A percentile compares a stretch with the other conserved stretches of the same genome.
Evolutionary conservation across 768 basidiomycete species (phyloP).

Genomic region (Rhodosporidiobolus sp.): DNA sequence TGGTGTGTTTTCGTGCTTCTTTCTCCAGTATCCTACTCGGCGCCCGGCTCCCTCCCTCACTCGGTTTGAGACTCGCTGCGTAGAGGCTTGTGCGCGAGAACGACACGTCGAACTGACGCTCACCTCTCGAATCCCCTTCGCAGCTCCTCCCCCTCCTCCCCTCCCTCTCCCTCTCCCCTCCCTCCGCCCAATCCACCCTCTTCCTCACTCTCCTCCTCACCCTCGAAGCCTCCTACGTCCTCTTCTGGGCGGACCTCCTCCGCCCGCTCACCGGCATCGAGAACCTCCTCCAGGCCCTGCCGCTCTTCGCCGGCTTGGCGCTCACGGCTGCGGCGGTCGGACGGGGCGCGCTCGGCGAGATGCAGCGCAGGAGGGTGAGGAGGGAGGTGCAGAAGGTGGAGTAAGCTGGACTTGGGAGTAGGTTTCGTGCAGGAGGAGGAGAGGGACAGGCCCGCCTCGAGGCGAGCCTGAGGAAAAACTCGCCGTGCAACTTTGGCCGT

Average conservation of each 20-base stretch:
- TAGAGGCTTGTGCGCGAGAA: too few species aligned
- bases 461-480: too few species aligned
- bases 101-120: not conserved
- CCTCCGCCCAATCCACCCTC: conserved; percentile 13
- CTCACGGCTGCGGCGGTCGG: conserved; percentile 12
- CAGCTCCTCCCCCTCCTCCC: conserved; percentile 22
- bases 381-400: not conserved
- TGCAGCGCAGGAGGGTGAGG: conserved; percentile 16
- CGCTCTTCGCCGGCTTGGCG: conserved; percentile 17
- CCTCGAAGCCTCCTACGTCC: conserved; percentile 36
- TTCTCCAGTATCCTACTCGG: not conserved
- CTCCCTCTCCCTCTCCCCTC: conserved; percentile 9
- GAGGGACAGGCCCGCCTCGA: too few species aligned
- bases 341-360: conserved; percentile 30
- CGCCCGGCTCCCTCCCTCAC: not conserved
- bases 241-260: conserved; percentile 37
- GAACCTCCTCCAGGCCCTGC: conserved; percentile 32
- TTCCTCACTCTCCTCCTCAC: conserved; percentile 34
- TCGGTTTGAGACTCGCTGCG: too few species aligned
- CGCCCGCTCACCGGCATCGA: not conserved
- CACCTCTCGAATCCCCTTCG: not conserved
- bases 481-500: too few species aligned
- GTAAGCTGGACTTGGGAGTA: not conserved
- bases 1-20: conserved; percentile 13
- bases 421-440: too few species aligned